Evolutionary conservation across 306 rosid species (phyloP).

Genomic region (Arachis hypogaea): DNA sequence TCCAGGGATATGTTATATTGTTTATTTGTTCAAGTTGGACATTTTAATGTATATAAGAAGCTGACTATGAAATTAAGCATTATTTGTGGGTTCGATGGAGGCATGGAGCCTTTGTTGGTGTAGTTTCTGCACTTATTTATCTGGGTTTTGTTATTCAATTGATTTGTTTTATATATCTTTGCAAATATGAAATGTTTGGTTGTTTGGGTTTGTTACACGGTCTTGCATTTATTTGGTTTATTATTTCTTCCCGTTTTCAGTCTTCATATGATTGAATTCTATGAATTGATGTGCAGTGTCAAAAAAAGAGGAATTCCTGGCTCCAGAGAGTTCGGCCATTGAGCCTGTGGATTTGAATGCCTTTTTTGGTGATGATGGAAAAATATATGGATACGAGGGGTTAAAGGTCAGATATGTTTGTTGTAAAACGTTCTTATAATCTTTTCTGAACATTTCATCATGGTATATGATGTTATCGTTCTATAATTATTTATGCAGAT

Average conservation of each 20-base stretch:
- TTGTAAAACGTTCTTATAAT: not conserved
- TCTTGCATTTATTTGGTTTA: not conserved
- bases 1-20: not conserved
- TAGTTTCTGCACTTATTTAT: not conserved
- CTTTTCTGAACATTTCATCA: conserved; percentile 1
- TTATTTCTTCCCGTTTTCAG: not conserved
- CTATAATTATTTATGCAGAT: conserved; percentile 58
- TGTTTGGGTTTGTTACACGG: not conserved
- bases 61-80: not conserved
- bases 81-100: not conserved
- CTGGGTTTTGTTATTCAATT: not conserved
- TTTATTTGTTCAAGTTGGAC: not conserved
- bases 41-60: not conserved
- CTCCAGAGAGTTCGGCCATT: conserved; percentile 52
- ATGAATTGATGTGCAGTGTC: conserved; percentile 54
- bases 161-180: not conserved
- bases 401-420: conserved; percentile 57
- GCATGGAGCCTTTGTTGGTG: not conserved
- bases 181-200: conserved; percentile 4
- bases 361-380: conserved; percentile 77
- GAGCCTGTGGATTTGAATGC: conserved; percentile 72
- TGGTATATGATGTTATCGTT: conserved; percentile 1
- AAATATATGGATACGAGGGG: conserved; percentile 84
- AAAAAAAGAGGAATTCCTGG: conserved; percentile 68
- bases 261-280: not conserved